phyloP scores from a whole-genome alignment of 2,329 filamentous ascomycete genomes.

The Ophiocordyceps polyrhachis-furcata region DNA sequence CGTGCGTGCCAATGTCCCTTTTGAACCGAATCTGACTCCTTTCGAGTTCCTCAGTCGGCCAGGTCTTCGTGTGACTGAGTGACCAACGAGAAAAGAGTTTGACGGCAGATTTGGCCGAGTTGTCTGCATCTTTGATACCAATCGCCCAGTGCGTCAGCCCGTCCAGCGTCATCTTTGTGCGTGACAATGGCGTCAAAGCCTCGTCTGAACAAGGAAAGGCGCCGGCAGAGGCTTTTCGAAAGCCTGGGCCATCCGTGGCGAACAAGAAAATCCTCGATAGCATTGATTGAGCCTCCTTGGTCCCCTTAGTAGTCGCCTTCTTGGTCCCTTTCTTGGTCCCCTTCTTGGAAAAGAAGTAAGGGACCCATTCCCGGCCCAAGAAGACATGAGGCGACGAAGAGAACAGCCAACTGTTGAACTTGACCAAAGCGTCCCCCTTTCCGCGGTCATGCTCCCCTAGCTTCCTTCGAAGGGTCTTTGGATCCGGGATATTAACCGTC shows the following conservation, averaged over 20 bases:
- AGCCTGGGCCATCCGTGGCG: slow-evolving; percentile 29
- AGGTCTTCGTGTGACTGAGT: slow-evolving; percentile 25
- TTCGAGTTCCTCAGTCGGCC: slow-evolving; percentile 25
- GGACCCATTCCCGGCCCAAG: slow-evolving; percentile 25
- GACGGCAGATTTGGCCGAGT: slow-evolving; percentile 24
- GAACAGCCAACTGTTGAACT: not conserved
- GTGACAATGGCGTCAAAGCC: slow-evolving; percentile 4
- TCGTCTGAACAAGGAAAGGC: slow-evolving; percentile 8
- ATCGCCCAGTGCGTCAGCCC: slow-evolving; percentile 35
- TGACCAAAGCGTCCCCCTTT: not conserved
- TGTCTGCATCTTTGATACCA: slow-evolving; percentile 18
- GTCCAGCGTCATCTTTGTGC: slow-evolving; percentile 17
- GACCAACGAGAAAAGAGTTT: slow-evolving; percentile 41
- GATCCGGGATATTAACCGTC: slow-evolving; percentile 31
- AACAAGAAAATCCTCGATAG: slow-evolving; percentile 31
- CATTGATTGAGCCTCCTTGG: slow-evolving; percentile 2
- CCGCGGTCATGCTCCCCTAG: slow-evolving; percentile 10
- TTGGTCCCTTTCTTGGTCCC: slow-evolving; percentile 20
- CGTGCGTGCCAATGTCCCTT: slow-evolving; percentile 16
- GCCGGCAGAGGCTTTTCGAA: slow-evolving; percentile 8
- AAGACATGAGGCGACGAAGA: slow-evolving; percentile 19
- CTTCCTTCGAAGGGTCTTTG: slow-evolving; percentile 10
- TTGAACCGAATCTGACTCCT: slow-evolving; percentile 23
- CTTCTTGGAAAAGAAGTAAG: slow-evolving; percentile 24
- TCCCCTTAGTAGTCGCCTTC: slow-evolving; percentile 10